Evolutionary conservation across 2,329 filamentous ascomycete genomes (phyloP), one percentile per base, ranked within the genome.

Genomic region (Apiospora pterosperma): DNA sequence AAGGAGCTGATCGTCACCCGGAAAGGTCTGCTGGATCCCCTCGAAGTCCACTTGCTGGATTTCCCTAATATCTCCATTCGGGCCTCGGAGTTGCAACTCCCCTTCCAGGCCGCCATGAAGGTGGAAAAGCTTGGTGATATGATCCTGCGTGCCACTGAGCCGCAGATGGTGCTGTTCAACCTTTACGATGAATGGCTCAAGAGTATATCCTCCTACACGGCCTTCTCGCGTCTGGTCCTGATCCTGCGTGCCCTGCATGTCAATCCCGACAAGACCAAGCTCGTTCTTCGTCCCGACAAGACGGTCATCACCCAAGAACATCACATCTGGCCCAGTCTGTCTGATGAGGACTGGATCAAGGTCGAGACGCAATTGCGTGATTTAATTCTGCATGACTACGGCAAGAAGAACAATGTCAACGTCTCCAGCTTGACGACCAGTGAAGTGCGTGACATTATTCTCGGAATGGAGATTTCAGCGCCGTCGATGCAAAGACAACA

Each of bases 351-450:
- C 68, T 99, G 96, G 96, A 96, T 99, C 80, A 97, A 97, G 87
- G 93, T 99, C n/a, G 96, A 99, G 84, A 93, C 93, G 58, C 92
- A 97, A 75, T 83, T 99, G 48, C 90, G 96, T 77, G 96, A 99
- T 82, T 82, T 99, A 69, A 99, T 99, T 73, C 77, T 99, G 70
- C 97, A 98, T 71, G 96, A 99, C 76, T 99, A 99, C 76, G 96
- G 96, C 75, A 99, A 98, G 87, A 99, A 99, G 87, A 99, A 99
- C 84, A 99, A 98, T 72, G 96, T 99, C 82, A 99, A 99, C 73
- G 95, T 96, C 14, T 96, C 96, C 19, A 97, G 93, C 77, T 84
- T 99, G 79, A 99, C 96, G 1, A 97, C 89, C 76, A 97, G 92
- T 73, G 96, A 99, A 87, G 96, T 99, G 61, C 90, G 96, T 72